These are phyloP conservation scores for Pseudonectria foliicola DNA, from an alignment of 2,329 filamentous ascomycete genomes.

Conservation along the genomic window DNA sequence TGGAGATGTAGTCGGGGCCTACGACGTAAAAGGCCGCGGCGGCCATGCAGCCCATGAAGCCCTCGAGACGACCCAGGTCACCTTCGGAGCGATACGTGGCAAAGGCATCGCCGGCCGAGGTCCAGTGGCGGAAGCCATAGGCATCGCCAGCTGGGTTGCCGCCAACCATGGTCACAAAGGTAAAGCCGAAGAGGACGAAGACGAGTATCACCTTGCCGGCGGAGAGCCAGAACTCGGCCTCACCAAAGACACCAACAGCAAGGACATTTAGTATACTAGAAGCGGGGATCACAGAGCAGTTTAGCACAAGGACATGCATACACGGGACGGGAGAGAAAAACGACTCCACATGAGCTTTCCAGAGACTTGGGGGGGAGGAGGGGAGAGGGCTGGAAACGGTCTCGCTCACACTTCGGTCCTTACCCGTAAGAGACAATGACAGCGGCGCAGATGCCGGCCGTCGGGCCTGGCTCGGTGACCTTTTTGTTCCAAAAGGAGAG, in stretches of 20 bases:
- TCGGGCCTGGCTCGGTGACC: too few species aligned
- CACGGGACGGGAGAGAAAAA: too few species aligned
- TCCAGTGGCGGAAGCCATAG: slow-evolving; percentile 65
- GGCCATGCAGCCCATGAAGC: slow-evolving; percentile 70
- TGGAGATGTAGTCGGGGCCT: slow-evolving; percentile 61
- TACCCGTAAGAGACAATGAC: too few species aligned
- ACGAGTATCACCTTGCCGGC: slow-evolving; percentile 67
- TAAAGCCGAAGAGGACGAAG: slow-evolving; percentile 65
- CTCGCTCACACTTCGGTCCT: too few species aligned
- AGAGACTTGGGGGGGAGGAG: too few species aligned
- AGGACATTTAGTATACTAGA: slow-evolving; percentile 59
- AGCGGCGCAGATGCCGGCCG: too few species aligned
- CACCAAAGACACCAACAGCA: slow-evolving; percentile 67
- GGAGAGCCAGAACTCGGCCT: slow-evolving; percentile 70
- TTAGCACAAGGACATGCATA: too few species aligned
- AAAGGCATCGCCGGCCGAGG: slow-evolving; percentile 64
- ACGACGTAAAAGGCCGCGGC: slow-evolving; percentile 61
- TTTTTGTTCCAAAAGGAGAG: slow-evolving; percentile 59
- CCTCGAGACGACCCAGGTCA: slow-evolving; percentile 62
- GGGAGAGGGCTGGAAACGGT: too few species aligned
- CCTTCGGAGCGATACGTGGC: slow-evolving; percentile 57
- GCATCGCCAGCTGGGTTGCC: slow-evolving; percentile 67
- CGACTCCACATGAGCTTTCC: too few species aligned
- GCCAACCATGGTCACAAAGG: slow-evolving; percentile 76
- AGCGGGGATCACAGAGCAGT: too few species aligned